phyloP scores from a whole-genome alignment of 257 asterid species.

The Solanum ahanhuiri region DNA sequence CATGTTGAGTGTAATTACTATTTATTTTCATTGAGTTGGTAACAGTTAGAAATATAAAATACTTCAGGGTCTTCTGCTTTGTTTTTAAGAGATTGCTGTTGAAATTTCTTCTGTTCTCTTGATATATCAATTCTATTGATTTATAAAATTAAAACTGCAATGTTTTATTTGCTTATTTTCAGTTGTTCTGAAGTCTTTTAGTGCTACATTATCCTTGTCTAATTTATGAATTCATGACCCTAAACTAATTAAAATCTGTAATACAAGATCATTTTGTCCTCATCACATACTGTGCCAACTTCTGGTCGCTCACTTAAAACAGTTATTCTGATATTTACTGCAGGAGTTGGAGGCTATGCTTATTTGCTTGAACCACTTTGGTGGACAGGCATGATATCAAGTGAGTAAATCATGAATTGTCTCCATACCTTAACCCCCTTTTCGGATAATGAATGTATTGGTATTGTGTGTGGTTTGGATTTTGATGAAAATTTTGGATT shows the following conservation, averaged over 20 bases:
- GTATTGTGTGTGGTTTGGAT: background rate
- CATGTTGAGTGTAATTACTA: background rate
- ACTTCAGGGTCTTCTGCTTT: background rate
- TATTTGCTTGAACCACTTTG: slow-evolving; percentile 18
- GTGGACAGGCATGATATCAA: slow-evolving; percentile 18
- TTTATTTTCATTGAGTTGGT: background rate
- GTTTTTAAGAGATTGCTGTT: background rate
- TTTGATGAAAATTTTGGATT: background rate
- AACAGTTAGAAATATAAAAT: background rate
- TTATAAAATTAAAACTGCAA: background rate
- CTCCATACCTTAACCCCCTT: background rate
- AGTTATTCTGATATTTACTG: background rate
- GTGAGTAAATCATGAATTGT: slow-evolving; percentile 1
- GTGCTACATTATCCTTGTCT: background rate
- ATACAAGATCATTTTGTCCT: background rate
- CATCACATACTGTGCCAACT: background rate
- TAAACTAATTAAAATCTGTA: background rate
- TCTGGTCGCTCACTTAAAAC: background rate
- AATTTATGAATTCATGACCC: background rate
- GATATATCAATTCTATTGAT: background rate
- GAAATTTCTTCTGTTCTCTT: background rate
- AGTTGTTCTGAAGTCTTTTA: background rate
- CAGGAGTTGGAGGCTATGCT: slow-evolving; percentile 18
- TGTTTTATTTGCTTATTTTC: background rate
- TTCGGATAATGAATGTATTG: background rate